phyloP scores from a whole-genome alignment of 2,329 filamentous ascomycete species.

The Cytospora piceae region DNA sequence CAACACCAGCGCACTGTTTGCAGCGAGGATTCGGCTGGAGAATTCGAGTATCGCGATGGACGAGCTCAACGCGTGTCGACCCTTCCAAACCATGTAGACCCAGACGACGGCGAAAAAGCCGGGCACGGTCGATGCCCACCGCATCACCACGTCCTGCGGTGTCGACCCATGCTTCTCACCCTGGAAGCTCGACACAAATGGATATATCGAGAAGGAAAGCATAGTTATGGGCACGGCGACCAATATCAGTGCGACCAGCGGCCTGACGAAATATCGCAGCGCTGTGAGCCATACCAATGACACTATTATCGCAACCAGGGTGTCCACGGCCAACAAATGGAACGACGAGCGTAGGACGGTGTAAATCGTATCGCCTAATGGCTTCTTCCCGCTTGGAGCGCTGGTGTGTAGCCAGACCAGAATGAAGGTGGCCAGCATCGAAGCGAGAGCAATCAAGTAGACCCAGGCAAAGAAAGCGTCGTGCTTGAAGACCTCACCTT shows the following conservation, averaged over 20 bases:
- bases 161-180: conserved; percentile 73
- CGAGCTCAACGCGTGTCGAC: conserved; percentile 78
- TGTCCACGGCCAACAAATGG: conserved; percentile 88
- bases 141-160: conserved; percentile 87
- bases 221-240: conserved; percentile 85
- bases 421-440: conserved; percentile 84
- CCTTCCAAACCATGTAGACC: conserved; percentile 81
- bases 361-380: conserved; percentile 92
- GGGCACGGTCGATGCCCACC: conserved; percentile 81
- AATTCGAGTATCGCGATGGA: conserved; percentile 92
- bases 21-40: conserved; percentile 81
- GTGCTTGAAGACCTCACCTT: conserved; percentile 75
- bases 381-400: conserved; percentile 66
- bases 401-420: conserved; percentile 89
- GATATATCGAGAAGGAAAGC: conserved; percentile 87
- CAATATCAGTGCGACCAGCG: conserved; percentile 79
- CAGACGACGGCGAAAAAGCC: conserved; percentile 74
- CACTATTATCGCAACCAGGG: conserved; percentile 84
- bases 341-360: conserved; percentile 85
- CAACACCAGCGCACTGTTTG: conserved; percentile 79
- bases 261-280: conserved; percentile 82
- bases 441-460: conserved; percentile 82
- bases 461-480: conserved; percentile 92
- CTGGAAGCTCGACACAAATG: conserved; percentile 87
- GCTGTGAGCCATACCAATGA: conserved; percentile 90